Conservation (phyloP, 1,284 basidiomycete species). For the Rhodotorula sp. region DNA sequence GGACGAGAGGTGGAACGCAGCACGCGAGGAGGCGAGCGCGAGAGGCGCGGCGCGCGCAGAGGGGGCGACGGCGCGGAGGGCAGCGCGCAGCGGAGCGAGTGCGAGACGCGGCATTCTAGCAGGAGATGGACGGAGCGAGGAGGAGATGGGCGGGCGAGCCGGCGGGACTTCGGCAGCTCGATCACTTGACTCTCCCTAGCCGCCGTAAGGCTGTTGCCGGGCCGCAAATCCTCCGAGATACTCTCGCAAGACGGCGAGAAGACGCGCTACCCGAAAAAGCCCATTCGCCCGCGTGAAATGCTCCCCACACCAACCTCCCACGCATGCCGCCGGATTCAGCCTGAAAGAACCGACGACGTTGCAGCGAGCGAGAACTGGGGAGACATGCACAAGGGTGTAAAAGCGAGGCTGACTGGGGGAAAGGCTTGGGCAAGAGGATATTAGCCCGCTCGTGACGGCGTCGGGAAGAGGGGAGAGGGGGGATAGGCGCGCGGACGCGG, state of each 20-base stretch:
- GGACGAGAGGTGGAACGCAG: constrained; percentile 18
- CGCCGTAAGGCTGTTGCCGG: too few species aligned
- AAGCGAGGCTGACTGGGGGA: background rate
- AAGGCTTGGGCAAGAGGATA: background rate
- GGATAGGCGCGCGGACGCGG: background rate
- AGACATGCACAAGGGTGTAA: background rate
- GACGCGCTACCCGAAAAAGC: too few species aligned
- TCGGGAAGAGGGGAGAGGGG: background rate
- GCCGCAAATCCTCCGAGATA: background rate
- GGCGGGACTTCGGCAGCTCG: too few species aligned
- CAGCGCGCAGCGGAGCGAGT: constrained; percentile 15
- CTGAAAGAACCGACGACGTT: background rate
- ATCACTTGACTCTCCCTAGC: background rate
- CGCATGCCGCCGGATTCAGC: background rate
- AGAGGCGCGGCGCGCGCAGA: background rate
- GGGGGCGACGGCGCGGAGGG: constrained; percentile 18
- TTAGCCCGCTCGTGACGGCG: background rate
- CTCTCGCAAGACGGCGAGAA: too few species aligned
- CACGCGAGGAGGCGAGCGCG: constrained; percentile 5
- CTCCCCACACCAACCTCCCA: background rate
- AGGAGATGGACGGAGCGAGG: background rate
- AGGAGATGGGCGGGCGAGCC: background rate
- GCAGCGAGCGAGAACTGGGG: background rate
- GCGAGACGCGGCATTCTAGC: constrained; percentile 20
- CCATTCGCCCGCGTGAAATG: background rate